Percentiles rank a stretch among this genome's conserved stretches.
These are phyloP conservation scores for Rhododendron ferrugineum DNA, from an alignment of 148 eudicot genomes.

Conservation along the genomic window DNA sequence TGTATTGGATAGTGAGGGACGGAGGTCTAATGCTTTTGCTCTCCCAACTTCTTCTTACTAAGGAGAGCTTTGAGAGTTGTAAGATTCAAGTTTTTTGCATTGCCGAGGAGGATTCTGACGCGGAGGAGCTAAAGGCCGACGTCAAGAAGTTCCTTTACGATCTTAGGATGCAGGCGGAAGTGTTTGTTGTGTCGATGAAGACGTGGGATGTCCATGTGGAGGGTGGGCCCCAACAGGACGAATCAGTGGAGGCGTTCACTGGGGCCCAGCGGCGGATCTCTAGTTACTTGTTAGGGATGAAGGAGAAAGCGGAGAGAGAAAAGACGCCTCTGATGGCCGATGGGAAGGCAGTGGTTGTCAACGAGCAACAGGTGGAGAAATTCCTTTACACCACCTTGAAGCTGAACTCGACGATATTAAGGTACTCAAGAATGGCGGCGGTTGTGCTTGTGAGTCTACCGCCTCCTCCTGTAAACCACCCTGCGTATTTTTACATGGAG, in stretches of 20 bases:
- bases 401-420: constrained; percentile 71
- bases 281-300: constrained; percentile 54
- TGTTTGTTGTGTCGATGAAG: constrained; percentile 81
- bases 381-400: constrained; percentile 84
- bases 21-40: constrained; percentile 99
- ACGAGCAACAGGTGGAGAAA: constrained; percentile 92
- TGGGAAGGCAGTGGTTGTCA: constrained; percentile 64
- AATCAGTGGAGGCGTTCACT: constrained; percentile 70
- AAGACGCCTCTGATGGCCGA: constrained; percentile 65
- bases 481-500: constrained; percentile 87
- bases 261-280: constrained; percentile 66
- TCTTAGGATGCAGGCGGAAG: constrained; percentile 95
- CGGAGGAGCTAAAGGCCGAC: constrained; percentile 79
- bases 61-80: constrained; percentile 93
- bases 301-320: constrained; percentile 51
- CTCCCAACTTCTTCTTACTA: constrained; percentile 91
- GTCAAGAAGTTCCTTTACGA: constrained; percentile 93
- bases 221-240: constrained; percentile 58
- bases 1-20: constrained; percentile 96
- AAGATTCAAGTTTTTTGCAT: constrained; percentile 97
- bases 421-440: constrained; percentile 93
- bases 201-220: constrained; percentile 76
- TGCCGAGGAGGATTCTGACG: constrained; percentile 95
- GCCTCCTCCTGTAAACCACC: constrained; percentile 84
- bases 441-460: constrained; percentile 93